A percentile compares a stretch with the other conserved stretches of the same genome.
These are phyloP conservation scores for Meripilus lineatus DNA, from an alignment of 1,284 basidiomycete genomes.

Conservation along the genomic window DNA sequence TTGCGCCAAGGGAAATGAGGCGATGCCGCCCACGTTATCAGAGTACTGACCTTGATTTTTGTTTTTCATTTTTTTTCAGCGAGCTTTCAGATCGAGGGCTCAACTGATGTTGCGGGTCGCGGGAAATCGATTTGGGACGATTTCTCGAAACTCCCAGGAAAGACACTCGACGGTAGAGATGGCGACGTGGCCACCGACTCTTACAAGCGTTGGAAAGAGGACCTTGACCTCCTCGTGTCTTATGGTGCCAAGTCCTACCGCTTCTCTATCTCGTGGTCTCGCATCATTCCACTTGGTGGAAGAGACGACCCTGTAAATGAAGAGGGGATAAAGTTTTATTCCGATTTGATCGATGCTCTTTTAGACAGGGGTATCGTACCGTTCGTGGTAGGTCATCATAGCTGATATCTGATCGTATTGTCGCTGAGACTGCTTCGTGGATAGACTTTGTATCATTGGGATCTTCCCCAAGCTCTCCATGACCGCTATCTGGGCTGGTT, in stretches of 20 bases:
- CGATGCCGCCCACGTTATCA: too few relatives aligned
- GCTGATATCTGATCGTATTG: background rate
- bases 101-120: conserved; percentile 49
- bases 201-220: conserved; percentile 63
- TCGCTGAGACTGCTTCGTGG: conserved; percentile 10
- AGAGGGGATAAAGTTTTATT: conserved; percentile 65
- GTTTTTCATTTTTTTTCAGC: conserved; percentile 31
- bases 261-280: conserved; percentile 73
- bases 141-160: conserved; percentile 62
- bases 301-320: conserved; percentile 67
- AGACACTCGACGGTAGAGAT: conserved; percentile 59
- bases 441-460: conserved; percentile 77
- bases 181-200: conserved; percentile 72
- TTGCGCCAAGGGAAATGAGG: too few relatives aligned
- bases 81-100: conserved; percentile 67
- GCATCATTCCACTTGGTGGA: conserved; percentile 67
- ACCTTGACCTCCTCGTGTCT: conserved; percentile 54
- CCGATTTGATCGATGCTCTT: conserved; percentile 64
- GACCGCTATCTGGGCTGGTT: conserved; percentile 74
- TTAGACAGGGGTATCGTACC: conserved; percentile 60
- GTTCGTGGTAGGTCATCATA: conserved; percentile 49
- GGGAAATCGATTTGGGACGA: conserved; percentile 73
- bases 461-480: conserved; percentile 66
- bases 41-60: too few relatives aligned
- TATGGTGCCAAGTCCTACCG: conserved; percentile 33